A percentile compares a stretch with the other conserved stretches of the same genome.
phyloP scores from a whole-genome alignment of 805 yeast genomes.

The Starmerella lactis-condensi region DNA sequence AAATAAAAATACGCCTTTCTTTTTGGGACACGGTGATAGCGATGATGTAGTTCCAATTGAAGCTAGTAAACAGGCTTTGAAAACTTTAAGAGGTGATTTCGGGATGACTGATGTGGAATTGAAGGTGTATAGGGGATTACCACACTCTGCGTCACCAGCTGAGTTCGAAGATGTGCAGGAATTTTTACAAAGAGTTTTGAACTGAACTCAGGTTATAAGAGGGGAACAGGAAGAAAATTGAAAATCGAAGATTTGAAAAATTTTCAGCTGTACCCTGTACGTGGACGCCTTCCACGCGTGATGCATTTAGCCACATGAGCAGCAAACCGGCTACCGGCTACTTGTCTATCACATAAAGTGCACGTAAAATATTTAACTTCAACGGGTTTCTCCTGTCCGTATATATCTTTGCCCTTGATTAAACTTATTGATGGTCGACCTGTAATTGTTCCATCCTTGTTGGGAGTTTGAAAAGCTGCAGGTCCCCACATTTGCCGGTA shows the following conservation, averaged over 20 bases:
- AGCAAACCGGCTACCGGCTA: slow-evolving; percentile 84
- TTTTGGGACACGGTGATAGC: slow-evolving; percentile 71
- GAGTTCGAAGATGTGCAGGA: slow-evolving; percentile 41
- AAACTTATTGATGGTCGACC: slow-evolving; percentile 14
- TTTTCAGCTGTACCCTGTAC: slow-evolving; percentile 5
- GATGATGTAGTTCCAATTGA: slow-evolving; percentile 44
- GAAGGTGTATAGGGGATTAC: slow-evolving; percentile 43
- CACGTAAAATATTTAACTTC: slow-evolving; percentile 57
- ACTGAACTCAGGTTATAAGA: background rate
- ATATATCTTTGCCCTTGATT: slow-evolving; percentile 25
- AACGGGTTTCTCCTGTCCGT: slow-evolving; percentile 27
- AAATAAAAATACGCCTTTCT: slow-evolving; percentile 53
- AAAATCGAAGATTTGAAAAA: background rate
- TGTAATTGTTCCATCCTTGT: slow-evolving; percentile 12
- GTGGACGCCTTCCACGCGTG: slow-evolving; percentile 31
- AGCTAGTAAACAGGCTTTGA: slow-evolving; percentile 20
- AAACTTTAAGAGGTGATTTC: slow-evolving; percentile 28
- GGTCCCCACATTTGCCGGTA: slow-evolving; percentile 22
- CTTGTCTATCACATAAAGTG: slow-evolving; percentile 62
- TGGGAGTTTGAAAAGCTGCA: slow-evolving; percentile 13
- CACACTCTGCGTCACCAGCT: slow-evolving; percentile 47
- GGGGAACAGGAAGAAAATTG: background rate
- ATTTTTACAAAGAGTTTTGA: slow-evolving; percentile 27
- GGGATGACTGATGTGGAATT: slow-evolving; percentile 30
- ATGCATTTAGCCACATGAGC: slow-evolving; percentile 82